Conservation (phyloP, 2,329 filamentous ascomycete species). For the Sporothrix dimorphospora region DNA sequence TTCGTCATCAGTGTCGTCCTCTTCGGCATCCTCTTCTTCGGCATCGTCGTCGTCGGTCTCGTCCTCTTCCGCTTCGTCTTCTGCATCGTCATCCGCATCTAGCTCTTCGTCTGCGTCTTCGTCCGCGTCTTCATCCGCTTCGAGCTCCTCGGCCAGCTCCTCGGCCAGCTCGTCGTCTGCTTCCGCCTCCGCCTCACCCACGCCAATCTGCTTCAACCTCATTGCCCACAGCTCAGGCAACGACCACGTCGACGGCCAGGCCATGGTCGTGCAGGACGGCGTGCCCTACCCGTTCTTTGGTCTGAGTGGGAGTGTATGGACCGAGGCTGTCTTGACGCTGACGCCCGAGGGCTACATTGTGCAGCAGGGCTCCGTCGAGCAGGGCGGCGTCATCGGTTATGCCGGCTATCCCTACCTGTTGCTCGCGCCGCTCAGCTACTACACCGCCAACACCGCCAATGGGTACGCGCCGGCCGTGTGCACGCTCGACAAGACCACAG, state of each 20-base stretch:
- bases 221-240: neutral
- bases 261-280: neutral
- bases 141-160: neutral
- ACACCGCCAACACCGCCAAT: neutral
- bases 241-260: neutral
- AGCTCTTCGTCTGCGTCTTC: neutral
- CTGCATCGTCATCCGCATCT: neutral
- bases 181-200: neutral
- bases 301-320: neutral
- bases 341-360: neutral
- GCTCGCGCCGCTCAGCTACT: neutral
- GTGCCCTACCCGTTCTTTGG: neutral
- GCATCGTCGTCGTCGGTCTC: no score
- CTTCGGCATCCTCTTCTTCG: no score
- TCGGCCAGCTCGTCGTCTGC: neutral
- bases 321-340: neutral
- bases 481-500: neutral
- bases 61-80: neutral
- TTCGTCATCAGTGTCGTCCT: no score
- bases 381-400: neutral
- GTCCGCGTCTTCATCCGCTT: neutral
- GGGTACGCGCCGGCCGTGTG: neutral
- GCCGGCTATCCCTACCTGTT: neutral
- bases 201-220: neutral
- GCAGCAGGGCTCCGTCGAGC: neutral